Evolutionary conservation across 495 filamentous ascomycete species (phyloP), one percentile per base, ranked within the genome.

Genomic region (Penicillium tannophilum): DNA sequence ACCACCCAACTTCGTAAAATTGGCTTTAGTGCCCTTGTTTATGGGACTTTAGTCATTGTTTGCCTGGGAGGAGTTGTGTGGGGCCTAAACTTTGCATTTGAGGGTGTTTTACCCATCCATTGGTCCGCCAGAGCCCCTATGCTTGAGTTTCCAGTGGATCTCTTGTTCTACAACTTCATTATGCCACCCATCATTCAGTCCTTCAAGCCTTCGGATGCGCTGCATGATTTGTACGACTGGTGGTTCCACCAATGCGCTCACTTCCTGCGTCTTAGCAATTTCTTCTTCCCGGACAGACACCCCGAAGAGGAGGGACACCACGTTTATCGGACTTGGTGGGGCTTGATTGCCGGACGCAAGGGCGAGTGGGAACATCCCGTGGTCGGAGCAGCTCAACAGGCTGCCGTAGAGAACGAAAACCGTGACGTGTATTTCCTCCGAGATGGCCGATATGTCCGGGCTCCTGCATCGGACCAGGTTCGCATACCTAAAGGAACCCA

Each of bases 61-160:
- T 98, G 94, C 69, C 84, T 99, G 8, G 94, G 94, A 4, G 93
- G 92, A 31, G 92, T 99, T 11, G 92, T 99, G 6, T 99, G 94
- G 94, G 86, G 88, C n/a, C 76, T 99, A 19, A 78, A 84, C 35
- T 82, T 82, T 54, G 74, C 81, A 6, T 80, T 89, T 16, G 79
- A 85, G 2, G 83, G 77, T 48, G 84, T 97, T 48, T 82, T 99
- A 33, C 94, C 94, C 1, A 91, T 98, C 49, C 90, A 92, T 66
- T 97, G 93, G 88, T 89, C 90, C 43, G 91, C 91, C 10, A 92
- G 90, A 57, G 87, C 93, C 60, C 92, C 93, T 8, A 88, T 96
- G 10, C 81, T 97, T 48, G 94, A 98, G 68, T 98, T 98, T 62
- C 94, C 94, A 2, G 84, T 96, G 50, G 95, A 98, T 65, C 76